These are phyloP conservation scores for Fusarium miscanthi DNA, from an alignment of 2,329 filamentous ascomycete species.

Conservation along the genomic window DNA sequence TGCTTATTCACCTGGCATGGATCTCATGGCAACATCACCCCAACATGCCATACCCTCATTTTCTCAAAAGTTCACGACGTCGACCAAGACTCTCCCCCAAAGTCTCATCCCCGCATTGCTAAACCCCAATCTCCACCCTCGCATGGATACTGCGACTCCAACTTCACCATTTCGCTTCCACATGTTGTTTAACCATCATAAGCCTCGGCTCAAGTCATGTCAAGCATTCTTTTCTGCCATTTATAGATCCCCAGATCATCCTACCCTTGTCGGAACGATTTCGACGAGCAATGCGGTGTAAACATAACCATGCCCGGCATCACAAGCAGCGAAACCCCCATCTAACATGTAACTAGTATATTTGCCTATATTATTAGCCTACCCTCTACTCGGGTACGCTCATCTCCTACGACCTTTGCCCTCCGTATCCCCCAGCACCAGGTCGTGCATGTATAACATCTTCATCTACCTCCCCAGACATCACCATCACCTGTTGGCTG, in stretches of 20 bases:
- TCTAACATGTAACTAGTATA: slow-evolving; percentile 27
- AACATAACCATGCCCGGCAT: not conserved
- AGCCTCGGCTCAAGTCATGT: slow-evolving; percentile 26
- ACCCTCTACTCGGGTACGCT: slow-evolving; percentile 15
- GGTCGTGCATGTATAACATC: slow-evolving; percentile 34
- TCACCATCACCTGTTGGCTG: slow-evolving; percentile 6
- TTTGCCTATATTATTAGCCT: slow-evolving; percentile 39
- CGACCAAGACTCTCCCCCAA: slow-evolving; percentile 18
- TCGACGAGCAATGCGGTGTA: not conserved
- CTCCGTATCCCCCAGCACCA: slow-evolving; percentile 14
- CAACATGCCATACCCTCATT: not conserved
- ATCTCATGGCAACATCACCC: not conserved
- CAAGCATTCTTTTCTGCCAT: not conserved
- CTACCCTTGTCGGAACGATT: not conserved
- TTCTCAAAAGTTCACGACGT: slow-evolving; percentile 25
- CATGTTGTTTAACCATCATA: slow-evolving; percentile 7
- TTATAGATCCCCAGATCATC: not conserved
- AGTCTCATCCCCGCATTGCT: slow-evolving; percentile 22
- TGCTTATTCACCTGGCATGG: not conserved
- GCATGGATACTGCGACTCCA: not conserved
- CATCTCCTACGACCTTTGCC: slow-evolving; percentile 5
- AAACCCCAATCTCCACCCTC: slow-evolving; percentile 28
- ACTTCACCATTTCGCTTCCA: slow-evolving; percentile 17
- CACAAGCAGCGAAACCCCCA: not conserved
- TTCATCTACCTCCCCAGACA: slow-evolving; percentile 23